Conservation (phyloP, 2,329 filamentous ascomycete species). For the Cryphonectria carpinicola region DNA sequence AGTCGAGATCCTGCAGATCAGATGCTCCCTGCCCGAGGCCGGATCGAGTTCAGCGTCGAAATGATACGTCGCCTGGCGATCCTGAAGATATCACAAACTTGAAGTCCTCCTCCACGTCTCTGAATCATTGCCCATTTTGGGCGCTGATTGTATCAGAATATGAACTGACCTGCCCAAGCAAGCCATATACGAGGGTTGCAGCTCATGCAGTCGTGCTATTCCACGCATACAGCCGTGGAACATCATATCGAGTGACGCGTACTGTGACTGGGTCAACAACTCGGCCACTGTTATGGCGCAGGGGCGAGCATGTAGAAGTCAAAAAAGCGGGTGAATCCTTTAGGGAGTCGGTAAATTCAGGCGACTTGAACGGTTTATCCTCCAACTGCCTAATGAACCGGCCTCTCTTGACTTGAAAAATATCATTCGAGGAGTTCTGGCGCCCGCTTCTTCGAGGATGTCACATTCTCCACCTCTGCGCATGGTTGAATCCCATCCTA, state of each 20-base stretch:
- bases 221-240: background rate
- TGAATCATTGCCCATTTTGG: background rate
- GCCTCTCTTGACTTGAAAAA: background rate
- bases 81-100: background rate
- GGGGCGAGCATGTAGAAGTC: background rate
- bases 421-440: background rate
- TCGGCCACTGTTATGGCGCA: background rate
- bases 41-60: background rate
- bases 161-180: conserved; percentile 3
- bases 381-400: background rate
- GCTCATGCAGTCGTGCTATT: background rate
- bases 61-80: background rate
- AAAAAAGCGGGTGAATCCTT: background rate
- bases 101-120: background rate
- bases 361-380: background rate
- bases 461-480: conserved; percentile 2
- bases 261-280: background rate
- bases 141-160: background rate
- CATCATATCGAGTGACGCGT: background rate
- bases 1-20: conserved; percentile 32
- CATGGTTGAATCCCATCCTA: background rate
- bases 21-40: conserved; percentile 2
- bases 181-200: background rate
- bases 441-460: background rate
- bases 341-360: background rate